These are phyloP conservation scores for Fusarium solani-melongenae DNA, from an alignment of 2,329 filamentous ascomycete genomes.

Conservation along the genomic window DNA sequence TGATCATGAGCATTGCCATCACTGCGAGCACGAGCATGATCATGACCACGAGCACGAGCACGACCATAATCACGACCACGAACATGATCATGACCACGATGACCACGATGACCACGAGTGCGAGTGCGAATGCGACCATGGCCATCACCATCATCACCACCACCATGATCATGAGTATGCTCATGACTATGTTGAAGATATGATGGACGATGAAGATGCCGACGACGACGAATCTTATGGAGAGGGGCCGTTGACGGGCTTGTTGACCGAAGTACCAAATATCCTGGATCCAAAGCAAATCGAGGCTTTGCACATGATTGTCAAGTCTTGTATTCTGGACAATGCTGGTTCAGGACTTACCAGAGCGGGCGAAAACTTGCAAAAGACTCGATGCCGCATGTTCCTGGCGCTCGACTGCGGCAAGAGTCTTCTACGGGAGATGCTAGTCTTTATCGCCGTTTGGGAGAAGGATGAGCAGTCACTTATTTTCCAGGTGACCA, in stretches of 20 bases:
- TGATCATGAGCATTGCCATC: constrained; percentile 51
- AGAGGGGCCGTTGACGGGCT: constrained; percentile 81
- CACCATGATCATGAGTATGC: constrained; percentile 52
- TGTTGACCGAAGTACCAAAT: constrained; percentile 93
- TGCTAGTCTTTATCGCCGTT: constrained; percentile 95
- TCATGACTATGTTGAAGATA: constrained; percentile 63
- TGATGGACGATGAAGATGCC: constrained; percentile 74
- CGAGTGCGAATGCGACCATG: constrained; percentile 37
- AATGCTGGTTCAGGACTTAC: constrained; percentile 77
- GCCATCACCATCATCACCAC: constrained; percentile 46
- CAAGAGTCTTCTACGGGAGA: constrained; percentile 86
- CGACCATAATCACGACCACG: constrained; percentile 42
- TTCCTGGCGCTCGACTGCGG: constrained; percentile 91
- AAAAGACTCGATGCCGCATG: constrained; percentile 90
- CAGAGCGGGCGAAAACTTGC: constrained; percentile 80
- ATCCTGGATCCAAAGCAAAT: constrained; percentile 96
- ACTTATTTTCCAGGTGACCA: constrained; percentile 95
- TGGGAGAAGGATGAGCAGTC: constrained; percentile 96
- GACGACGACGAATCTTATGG: constrained; percentile 84
- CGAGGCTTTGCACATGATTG: constrained; percentile 95
- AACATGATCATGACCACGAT: constrained; percentile 36
- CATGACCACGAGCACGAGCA: constrained; percentile 50
- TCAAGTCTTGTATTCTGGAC: constrained; percentile 93
- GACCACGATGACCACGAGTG: constrained; percentile 40
- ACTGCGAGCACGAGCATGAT: constrained; percentile 46